Conservation (phyloP, 176 grass and related monocot genomes). For the Leersia perrieri region DNA sequence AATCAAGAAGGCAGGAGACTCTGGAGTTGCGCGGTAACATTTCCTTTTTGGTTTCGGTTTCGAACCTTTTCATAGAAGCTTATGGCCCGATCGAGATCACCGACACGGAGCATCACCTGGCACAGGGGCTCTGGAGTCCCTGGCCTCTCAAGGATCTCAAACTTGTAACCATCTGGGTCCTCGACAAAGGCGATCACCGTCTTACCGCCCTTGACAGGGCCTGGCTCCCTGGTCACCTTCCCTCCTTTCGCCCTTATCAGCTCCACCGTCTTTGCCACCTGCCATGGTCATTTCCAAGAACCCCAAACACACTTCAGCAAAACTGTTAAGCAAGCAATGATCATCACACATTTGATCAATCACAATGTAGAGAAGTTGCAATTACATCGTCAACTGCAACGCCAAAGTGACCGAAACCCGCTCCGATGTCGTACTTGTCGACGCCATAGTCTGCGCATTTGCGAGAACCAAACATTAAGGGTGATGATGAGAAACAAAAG, state of each 20-base stretch:
- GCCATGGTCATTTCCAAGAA: neutral
- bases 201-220: constrained; percentile 54
- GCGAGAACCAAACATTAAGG: too few relatives aligned
- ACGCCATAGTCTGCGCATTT: constrained; percentile 70
- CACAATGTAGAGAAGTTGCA: neutral
- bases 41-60: neutral
- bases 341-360: neutral
- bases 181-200: constrained; percentile 70
- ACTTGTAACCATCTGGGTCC: constrained; percentile 82
- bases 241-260: constrained; percentile 58
- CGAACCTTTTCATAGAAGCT: constrained; percentile 69
- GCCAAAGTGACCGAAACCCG: constrained; percentile 78
- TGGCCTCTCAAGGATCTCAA: constrained; percentile 73
- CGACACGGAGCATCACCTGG: constrained; percentile 74
- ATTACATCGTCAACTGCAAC: constrained; percentile 73
- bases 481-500: neutral
- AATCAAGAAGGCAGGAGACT: neutral
- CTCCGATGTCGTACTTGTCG: constrained; percentile 70
- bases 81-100: constrained; percentile 57
- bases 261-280: constrained; percentile 62
- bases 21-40: neutral
- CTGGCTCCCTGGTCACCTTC: constrained; percentile 62
- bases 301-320: neutral
- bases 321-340: neutral
- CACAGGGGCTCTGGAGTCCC: constrained; percentile 60